phyloP scores from a whole-genome alignment of 2,329 filamentous ascomycete species.

The Fusarium sp. region DNA sequence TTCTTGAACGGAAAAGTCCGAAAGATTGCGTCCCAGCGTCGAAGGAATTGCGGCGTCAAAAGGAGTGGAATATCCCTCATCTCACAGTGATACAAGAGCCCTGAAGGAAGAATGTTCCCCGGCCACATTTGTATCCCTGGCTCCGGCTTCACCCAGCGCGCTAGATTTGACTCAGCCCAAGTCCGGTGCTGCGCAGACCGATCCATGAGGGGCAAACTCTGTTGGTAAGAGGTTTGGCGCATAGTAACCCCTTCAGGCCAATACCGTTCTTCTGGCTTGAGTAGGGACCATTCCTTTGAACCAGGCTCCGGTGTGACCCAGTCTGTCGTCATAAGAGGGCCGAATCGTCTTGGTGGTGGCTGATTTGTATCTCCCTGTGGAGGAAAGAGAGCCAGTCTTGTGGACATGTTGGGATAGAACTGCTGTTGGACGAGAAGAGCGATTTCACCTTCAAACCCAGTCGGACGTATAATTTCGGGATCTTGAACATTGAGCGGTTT shows the following conservation, averaged over 20 bases:
- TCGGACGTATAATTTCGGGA: slow-evolving; percentile 2
- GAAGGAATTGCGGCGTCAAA: neutral
- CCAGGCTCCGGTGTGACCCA: neutral
- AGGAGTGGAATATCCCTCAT: neutral
- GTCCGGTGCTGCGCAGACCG: too few relatives aligned
- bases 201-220: too few relatives aligned
- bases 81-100: too few relatives aligned
- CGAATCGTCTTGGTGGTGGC: neutral
- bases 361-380: neutral
- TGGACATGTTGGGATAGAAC: slow-evolving; percentile 12
- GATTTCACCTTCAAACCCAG: slow-evolving; percentile 16
- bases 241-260: too few relatives aligned
- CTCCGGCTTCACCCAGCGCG: too few relatives aligned
- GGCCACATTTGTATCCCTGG: too few relatives aligned
- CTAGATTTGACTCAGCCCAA: too few relatives aligned
- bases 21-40: slow-evolving; percentile 9
- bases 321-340: neutral
- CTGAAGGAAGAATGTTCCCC: too few relatives aligned
- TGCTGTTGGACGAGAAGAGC: slow-evolving; percentile 20
- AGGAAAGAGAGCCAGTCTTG: slow-evolving; percentile 8
- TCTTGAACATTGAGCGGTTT: slow-evolving; percentile 38
- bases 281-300: neutral
- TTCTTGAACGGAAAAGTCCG: neutral
- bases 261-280: too few relatives aligned
- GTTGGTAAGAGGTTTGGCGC: too few relatives aligned